Evolutionary conservation across 495 filamentous ascomycete genomes (phyloP).

Genomic region (Penicillium daleae): DNA sequence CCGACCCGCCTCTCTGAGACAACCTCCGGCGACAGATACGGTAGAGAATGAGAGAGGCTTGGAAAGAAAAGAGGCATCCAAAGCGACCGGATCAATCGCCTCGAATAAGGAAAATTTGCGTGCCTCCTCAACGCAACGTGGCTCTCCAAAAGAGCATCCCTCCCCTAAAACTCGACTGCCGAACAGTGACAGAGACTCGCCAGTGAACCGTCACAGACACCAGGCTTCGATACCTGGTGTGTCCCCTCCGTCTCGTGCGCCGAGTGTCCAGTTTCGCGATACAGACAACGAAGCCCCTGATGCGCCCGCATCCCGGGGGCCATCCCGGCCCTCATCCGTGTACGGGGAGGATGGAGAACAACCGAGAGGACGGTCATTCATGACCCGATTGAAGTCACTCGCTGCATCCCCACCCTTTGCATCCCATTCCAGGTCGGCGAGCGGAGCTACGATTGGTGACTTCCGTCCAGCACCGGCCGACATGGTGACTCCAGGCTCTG

Average conservation of each 20-base stretch:
- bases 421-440: slow-evolving; percentile 50
- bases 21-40: slow-evolving; percentile 15
- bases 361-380: slow-evolving; percentile 63
- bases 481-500: slow-evolving; percentile 44
- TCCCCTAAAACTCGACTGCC: slow-evolving; percentile 34
- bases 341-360: slow-evolving; percentile 58
- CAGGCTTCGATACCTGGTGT: slow-evolving; percentile 37
- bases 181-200: slow-evolving; percentile 31
- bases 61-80: slow-evolving; percentile 9
- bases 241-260: slow-evolving; percentile 52
- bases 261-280: slow-evolving; percentile 68
- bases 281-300: slow-evolving; percentile 51
- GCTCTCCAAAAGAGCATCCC: slow-evolving; percentile 25
- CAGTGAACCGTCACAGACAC: slow-evolving; percentile 27
- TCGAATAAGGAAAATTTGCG: slow-evolving; percentile 30
- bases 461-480: slow-evolving; percentile 33
- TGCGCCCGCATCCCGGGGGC: slow-evolving; percentile 51
- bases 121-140: slow-evolving; percentile 28
- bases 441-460: slow-evolving; percentile 43
- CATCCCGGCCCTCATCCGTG: slow-evolving; percentile 60
- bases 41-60: slow-evolving; percentile 10
- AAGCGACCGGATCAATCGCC: slow-evolving; percentile 1
- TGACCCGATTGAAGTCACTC: slow-evolving; percentile 67
- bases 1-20: slow-evolving; percentile 25
- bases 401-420: slow-evolving; percentile 44